These are phyloP conservation scores for Nitzschia putrida DNA, from an alignment of 108 stramenopile species.

Conservation along the genomic window DNA sequence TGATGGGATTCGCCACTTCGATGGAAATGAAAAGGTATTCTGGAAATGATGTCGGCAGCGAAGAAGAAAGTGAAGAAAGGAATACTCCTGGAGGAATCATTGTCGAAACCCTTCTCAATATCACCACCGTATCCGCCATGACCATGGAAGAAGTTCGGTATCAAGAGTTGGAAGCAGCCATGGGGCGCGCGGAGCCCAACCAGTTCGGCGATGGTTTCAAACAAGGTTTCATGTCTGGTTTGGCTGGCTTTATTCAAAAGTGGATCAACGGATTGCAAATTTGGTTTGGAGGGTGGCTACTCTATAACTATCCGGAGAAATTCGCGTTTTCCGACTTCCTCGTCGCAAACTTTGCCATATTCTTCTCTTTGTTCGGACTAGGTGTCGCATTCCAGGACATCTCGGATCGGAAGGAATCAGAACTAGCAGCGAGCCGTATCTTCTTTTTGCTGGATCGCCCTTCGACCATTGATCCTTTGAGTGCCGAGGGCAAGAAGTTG, in stretches of 20 bases:
- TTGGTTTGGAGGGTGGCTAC: constrained; percentile 65
- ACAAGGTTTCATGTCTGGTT: constrained; percentile 15
- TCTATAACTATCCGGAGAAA: constrained; percentile 35
- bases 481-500: no score
- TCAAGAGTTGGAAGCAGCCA: constrained; percentile 56
- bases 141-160: constrained; percentile 59
- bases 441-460: constrained; percentile 47
- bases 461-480: constrained; percentile 54
- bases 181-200: constrained; percentile 42
- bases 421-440: constrained; percentile 50
- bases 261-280: constrained; percentile 47
- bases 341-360: constrained; percentile 58
- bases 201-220: constrained; percentile 26
- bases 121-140: constrained; percentile 72
- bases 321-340: constrained; percentile 54
- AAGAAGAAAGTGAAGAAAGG: constrained; percentile 61
- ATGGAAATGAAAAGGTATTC: constrained; percentile 65
- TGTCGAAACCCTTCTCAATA: constrained; percentile 75
- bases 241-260: constrained; percentile 14
- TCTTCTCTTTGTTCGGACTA: constrained; percentile 64
- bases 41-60: constrained; percentile 39
- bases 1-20: constrained; percentile 69
- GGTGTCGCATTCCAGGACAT: constrained; percentile 45
- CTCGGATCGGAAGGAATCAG: constrained; percentile 48
- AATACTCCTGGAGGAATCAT: constrained; percentile 70